Evolutionary conservation across 805 yeast genomes (phyloP).

Genomic region (Brettanomyces anomalus): DNA sequence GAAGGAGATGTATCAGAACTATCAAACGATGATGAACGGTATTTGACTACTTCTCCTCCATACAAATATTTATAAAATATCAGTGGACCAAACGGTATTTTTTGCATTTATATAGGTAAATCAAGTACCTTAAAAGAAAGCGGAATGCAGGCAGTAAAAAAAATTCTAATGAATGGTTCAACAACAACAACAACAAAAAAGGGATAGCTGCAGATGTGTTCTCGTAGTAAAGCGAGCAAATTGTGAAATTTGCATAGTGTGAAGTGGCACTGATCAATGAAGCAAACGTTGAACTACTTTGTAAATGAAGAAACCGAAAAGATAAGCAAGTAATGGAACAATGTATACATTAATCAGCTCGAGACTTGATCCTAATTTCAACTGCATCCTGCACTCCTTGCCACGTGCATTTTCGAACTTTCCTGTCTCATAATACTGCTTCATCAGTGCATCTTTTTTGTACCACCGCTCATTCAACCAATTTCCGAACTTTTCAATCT

Average conservation of each 20-base stretch:
- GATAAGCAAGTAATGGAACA: slow-evolving; percentile 14
- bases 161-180: no score
- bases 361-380: slow-evolving; percentile 15
- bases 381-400: slow-evolving; percentile 11
- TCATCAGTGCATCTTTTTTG: slow-evolving; percentile 68
- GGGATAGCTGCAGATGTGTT: no score
- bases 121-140: no score
- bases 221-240: no score
- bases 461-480: slow-evolving; percentile 76
- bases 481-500: slow-evolving; percentile 43
- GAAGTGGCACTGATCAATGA: neutral
- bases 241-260: no score
- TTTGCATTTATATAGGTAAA: no score
- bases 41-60: neutral
- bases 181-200: no score
- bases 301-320: slow-evolving; percentile 3
- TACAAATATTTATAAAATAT: neutral
- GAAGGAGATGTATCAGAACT: slow-evolving; percentile 19
- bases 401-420: slow-evolving; percentile 28
- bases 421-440: slow-evolving; percentile 48
- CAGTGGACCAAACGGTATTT: neutral
- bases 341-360: slow-evolving; percentile 21
- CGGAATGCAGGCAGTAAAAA: no score
- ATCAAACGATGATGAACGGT: slow-evolving; percentile 17
- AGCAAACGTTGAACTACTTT: slow-evolving; percentile 1